Evolutionary conservation across 441 rosid species (phyloP).

Genomic region (Gossypium aridum): DNA sequence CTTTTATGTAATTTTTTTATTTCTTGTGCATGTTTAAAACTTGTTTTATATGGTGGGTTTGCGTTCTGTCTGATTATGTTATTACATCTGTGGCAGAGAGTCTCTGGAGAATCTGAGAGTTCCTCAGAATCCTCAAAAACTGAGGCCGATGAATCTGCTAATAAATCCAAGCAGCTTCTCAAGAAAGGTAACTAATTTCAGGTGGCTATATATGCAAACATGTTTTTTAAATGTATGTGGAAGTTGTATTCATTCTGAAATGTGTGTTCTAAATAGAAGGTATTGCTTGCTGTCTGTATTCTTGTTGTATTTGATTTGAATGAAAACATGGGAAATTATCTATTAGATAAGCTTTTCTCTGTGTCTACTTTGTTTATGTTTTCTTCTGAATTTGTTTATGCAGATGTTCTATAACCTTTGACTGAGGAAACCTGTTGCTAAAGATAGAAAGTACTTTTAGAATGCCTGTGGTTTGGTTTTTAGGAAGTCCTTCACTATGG

Average conservation of each 20-base stretch:
- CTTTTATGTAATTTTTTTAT: background rate
- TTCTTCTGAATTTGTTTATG: constrained; percentile 1
- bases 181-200: constrained; percentile 53
- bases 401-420: background rate
- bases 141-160: constrained; percentile 41
- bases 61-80: constrained; percentile 16
- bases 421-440: background rate
- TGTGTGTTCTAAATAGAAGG: background rate
- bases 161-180: constrained; percentile 44
- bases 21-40: background rate
- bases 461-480: constrained; percentile 4
- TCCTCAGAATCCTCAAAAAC: constrained; percentile 44
- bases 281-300: background rate
- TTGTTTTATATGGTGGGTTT: constrained; percentile 8
- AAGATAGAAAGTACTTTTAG: background rate
- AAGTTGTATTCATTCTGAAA: background rate
- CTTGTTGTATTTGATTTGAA: background rate
- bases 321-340: background rate
- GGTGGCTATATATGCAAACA: background rate
- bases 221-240: background rate
- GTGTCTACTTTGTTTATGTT: background rate
- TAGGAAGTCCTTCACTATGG: background rate
- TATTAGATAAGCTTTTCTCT: background rate
- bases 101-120: constrained; percentile 50
- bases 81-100: constrained; percentile 27